Base-by-base conservation (phyloP, 495 filamentous ascomycete species). In the Penicillium diatomitis region DNA sequence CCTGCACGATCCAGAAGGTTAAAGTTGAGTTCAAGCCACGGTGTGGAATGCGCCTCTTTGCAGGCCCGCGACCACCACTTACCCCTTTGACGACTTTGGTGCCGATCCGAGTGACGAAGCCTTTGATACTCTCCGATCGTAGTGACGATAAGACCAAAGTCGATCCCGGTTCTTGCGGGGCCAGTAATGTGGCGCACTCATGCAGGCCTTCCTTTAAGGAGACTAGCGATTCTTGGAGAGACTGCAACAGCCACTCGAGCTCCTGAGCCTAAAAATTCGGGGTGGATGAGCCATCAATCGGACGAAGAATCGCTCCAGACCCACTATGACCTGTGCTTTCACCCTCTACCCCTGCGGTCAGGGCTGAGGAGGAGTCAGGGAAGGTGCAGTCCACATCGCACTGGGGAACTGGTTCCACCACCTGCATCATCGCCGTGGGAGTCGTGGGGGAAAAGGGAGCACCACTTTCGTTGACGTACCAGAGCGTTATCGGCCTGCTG, bases 61-160 rank as follows among this genome's bases (percentile, higher is more conserved):
- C 20, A 20, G 20, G 20, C 20, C 20, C 2, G 20, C 20, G 20
- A 20, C 20, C 20, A 20, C 20, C 20, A 20, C 20, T 20, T 70
- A 86, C 86, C 32, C 85, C 87, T 53, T 87, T 87, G 33, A 88
- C 80, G 32, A 95, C 78, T 35, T 80, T 75, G 8, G 82, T 83
- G 5, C 88, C 88, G 8, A 88, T 77, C 28, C 88, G 79, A 0
- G 90, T 96, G 44, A 96, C 78, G 63, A 87, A 84, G 4, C 92
- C 92, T 63, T 98, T 98, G 33, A 97, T 82, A 51, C 76, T 81
- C 70, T 98, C 92, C 41, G 85, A 88, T 11, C 94, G 79, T 34
- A 84, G 71, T n/a, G 89, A 92, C 46, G 86, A 90, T 30, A 97
- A 73, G 5, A 87, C 90, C 41, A 98, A 80, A 4, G 90, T 98